Base-by-base conservation (phyloP, 768 basidiomycete genomes). In the Auricularia heimuer region DNA sequence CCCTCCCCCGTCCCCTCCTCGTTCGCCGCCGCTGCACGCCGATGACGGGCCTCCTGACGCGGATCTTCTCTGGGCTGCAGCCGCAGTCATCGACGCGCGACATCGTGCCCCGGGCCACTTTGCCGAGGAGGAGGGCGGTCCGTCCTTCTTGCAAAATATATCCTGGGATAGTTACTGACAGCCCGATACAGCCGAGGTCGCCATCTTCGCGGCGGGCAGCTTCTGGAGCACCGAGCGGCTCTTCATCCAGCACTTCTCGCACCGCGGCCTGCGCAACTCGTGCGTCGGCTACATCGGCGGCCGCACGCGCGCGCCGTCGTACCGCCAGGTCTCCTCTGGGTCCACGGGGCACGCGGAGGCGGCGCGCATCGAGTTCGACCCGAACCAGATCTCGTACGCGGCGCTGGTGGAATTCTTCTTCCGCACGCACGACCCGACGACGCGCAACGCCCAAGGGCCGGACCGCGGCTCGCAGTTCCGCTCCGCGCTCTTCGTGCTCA, bases 341-440 rank as follows among this genome's bases (percentile, higher is more conserved):
- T 44, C 67, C 1, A 81, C 80, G 1, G 76, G 75, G 0, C 79
- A 79, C 65, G 80, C 80, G 18, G 80, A 81, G 68, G 76, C 77
- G 8, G 72, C 76, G 63, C 74, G 73, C 67, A 65, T 81, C 64
- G 71, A 72, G 35, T 80, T 75, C 65, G 75, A 77, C 66, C 75
- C 73, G 6, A 71, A 73, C 1, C 69, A 74, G 35, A 75, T 81
- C 18, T 74, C 75, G 4, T 81, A 79, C 67, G 80, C 75, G 34
- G 79, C 80, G 68, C 72, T 80, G 7, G 75, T 77, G 51, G 76
- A 79, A 69, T 78, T 78, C 72, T 77, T 78, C 67, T 78, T 76
- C 64, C 68, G 80, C 42, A 77, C 77, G n/a, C 79, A 80, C 66
- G 79, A 80, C 62, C 78, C 79, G 0, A 78, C 77, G 3, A 75